Evolutionary conservation across 495 filamentous ascomycete genomes (phyloP).

Genomic region (Glutinoglossum americanum): DNA sequence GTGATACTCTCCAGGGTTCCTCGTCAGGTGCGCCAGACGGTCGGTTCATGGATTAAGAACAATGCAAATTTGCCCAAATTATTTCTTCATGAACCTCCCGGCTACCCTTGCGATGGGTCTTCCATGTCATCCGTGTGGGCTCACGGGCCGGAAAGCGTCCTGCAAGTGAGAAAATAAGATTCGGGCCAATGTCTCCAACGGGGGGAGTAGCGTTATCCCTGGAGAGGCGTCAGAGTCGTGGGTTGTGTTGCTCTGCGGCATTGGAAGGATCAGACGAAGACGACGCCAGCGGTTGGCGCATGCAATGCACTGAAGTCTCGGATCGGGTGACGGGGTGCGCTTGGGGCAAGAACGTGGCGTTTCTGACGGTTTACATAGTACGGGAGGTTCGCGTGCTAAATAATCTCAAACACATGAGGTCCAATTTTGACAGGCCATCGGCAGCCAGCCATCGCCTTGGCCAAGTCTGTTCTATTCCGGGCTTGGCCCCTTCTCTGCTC

Average conservation of each 20-base stretch:
- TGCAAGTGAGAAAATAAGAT: constrained; percentile 1
- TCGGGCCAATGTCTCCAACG: background rate
- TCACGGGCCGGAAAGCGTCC: constrained; percentile 1
- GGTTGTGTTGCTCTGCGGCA: background rate
- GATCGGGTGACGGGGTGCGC: background rate
- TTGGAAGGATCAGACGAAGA: constrained; percentile 3
- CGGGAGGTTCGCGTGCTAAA: background rate
- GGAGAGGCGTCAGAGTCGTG: too few species aligned
- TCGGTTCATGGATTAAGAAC: background rate
- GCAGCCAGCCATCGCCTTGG: background rate
- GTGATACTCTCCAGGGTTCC: background rate
- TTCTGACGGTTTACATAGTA: constrained; percentile 2
- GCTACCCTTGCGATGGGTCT: background rate
- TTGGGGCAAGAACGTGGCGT: background rate
- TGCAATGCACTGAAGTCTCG: background rate
- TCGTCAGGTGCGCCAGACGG: background rate
- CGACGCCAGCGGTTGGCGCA: background rate
- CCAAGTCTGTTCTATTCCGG: background rate
- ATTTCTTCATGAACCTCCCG: background rate
- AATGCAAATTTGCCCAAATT: background rate
- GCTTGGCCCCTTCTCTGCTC: background rate
- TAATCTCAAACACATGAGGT: background rate
- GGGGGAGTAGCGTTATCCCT: too few species aligned
- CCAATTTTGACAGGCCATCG: background rate
- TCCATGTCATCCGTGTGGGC: background rate